Evolutionary conservation across 2,329 filamentous ascomycete genomes (phyloP).

Genomic region (Hypoxylon sp.): DNA sequence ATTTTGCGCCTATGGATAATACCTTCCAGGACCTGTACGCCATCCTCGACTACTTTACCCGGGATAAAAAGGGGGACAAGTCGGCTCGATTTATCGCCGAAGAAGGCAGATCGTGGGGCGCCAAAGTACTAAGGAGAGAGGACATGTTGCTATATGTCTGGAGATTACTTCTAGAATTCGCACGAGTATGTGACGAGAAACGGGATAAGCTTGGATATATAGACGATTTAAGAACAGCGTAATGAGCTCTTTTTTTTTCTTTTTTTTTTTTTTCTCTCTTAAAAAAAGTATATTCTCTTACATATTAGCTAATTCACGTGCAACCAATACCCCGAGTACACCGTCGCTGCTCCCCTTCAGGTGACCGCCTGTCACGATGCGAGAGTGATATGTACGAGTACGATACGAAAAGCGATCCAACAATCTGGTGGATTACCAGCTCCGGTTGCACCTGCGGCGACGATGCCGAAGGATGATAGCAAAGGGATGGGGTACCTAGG

Average conservation of each 20-base stretch:
- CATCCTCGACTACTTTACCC: constrained; percentile 68
- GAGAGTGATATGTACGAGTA: too few species aligned
- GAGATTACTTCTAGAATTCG: constrained; percentile 61
- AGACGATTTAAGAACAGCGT: constrained; percentile 43
- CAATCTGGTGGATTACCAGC: neutral
- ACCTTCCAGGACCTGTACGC: constrained; percentile 68
- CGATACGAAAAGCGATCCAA: too few species aligned
- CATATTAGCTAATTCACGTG: neutral
- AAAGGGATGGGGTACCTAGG: neutral
- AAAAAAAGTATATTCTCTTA: neutral
- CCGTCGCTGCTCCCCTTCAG: neutral
- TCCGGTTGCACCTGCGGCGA: neutral
- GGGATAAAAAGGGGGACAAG: constrained; percentile 55
- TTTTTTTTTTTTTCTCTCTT: neutral
- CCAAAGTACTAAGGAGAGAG: constrained; percentile 63
- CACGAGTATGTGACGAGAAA: constrained; percentile 52
- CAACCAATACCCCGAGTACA: constrained; percentile 4
- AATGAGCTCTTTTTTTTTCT: constrained; percentile 24
- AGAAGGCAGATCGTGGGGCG: constrained; percentile 64
- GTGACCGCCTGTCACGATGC: neutral
- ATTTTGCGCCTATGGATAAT: constrained; percentile 72
- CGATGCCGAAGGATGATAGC: neutral
- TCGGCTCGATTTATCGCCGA: constrained; percentile 63
- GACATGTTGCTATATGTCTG: constrained; percentile 69
- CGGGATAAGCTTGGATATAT: constrained; percentile 48